Conservation (phyloP, 1,284 basidiomycete genomes). For the Xerocomus amazonicus region DNA sequence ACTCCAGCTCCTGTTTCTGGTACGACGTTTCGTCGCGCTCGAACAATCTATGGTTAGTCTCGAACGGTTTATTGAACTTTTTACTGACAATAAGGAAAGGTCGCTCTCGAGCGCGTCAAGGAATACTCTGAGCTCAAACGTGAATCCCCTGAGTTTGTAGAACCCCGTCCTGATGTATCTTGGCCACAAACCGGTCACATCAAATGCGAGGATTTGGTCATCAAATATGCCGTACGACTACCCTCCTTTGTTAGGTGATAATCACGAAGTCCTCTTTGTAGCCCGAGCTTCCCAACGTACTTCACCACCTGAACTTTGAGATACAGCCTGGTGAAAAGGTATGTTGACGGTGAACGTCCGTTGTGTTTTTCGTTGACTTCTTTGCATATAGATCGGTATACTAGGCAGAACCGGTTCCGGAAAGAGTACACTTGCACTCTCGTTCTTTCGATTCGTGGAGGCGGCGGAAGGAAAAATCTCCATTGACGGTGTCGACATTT, state of each 20-base stretch:
- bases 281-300: slow-evolving; percentile 82
- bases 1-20: slow-evolving; percentile 49
- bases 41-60: slow-evolving; percentile 83
- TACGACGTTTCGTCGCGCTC: slow-evolving; percentile 75
- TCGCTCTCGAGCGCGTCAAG: slow-evolving; percentile 88
- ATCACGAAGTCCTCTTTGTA: slow-evolving; percentile 27
- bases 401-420: slow-evolving; percentile 88
- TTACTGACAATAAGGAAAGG: slow-evolving; percentile 39
- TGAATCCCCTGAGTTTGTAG: slow-evolving; percentile 78
- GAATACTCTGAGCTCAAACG: slow-evolving; percentile 81
- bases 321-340: slow-evolving; percentile 76
- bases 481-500: slow-evolving; percentile 87
- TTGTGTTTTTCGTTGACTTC: slow-evolving; percentile 4
- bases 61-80: background rate
- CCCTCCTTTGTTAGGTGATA: slow-evolving; percentile 1
- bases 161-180: slow-evolving; percentile 76
- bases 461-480: slow-evolving; percentile 78
- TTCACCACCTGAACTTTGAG: slow-evolving; percentile 80
- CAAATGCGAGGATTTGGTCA: slow-evolving; percentile 75
- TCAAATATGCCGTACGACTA: slow-evolving; percentile 77
- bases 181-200: slow-evolving; percentile 84
- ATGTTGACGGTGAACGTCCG: background rate
- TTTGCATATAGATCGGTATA: slow-evolving; percentile 62
- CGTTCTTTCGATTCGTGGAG: slow-evolving; percentile 96
- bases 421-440: slow-evolving; percentile 87